A percentile compares a stretch with the other conserved stretches of the same genome.
phyloP scores from a whole-genome alignment of 139 green algal genomes.

The Edaphochlamys debaryana region DNA sequence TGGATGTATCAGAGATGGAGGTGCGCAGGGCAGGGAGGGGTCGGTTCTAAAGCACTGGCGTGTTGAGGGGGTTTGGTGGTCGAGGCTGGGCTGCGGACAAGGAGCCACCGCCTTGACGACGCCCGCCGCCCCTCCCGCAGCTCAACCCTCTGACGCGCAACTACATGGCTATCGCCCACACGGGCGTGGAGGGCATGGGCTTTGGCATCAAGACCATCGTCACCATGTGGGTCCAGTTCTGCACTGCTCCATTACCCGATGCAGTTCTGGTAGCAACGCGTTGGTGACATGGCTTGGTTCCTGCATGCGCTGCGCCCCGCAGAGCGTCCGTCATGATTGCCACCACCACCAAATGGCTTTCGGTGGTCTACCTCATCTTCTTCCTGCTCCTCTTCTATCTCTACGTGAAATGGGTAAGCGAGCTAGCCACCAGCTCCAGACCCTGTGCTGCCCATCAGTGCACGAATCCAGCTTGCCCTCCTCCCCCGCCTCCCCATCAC shows the following conservation, averaged over 20 bases:
- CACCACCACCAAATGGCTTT: neutral
- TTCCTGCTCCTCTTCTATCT: neutral
- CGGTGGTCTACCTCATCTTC: neutral
- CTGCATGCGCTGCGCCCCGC: too few relatives aligned
- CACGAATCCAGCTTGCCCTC: neutral
- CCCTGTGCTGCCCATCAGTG: too few relatives aligned
- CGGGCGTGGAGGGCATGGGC: neutral
- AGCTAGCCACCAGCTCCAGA: neutral
- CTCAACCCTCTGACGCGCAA: conserved; percentile 16
- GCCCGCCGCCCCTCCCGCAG: too few relatives aligned
- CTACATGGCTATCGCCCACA: conserved; percentile 27
- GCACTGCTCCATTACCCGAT: too few relatives aligned
- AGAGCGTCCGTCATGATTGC: neutral
- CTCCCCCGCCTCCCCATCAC: too few relatives aligned
- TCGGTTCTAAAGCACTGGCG: too few relatives aligned
- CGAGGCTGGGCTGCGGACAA: too few relatives aligned
- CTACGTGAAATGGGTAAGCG: conserved; percentile 13
- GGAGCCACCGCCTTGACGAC: too few relatives aligned
- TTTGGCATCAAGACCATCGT: neutral
- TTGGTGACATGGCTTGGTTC: too few relatives aligned
- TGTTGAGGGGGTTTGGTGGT: too few relatives aligned
- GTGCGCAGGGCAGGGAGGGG: conserved; percentile 3
- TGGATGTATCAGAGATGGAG: conserved; percentile 34
- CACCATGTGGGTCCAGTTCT: too few relatives aligned
- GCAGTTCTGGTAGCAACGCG: too few relatives aligned